Evolutionary conservation across 139 green algal genomes (phyloP).

Genomic region (Pleodorina starrii): DNA sequence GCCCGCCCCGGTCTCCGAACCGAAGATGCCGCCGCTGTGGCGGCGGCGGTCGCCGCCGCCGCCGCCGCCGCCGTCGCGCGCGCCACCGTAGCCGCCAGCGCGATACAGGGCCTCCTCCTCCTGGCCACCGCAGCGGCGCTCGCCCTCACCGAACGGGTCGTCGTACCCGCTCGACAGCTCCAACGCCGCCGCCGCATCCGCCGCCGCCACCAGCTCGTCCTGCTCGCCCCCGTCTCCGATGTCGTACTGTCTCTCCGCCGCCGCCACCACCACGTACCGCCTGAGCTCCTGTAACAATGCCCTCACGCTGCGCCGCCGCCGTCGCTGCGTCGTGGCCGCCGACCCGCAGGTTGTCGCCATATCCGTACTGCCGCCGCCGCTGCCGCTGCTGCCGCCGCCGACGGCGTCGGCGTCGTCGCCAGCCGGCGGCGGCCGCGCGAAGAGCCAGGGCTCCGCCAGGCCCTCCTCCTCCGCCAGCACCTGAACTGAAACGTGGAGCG

Average conservation of each 20-base stretch:
- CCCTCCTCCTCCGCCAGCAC: background rate
- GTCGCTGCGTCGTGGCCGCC: background rate
- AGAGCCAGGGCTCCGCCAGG: background rate
- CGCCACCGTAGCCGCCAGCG: background rate
- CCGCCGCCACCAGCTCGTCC: too few species aligned
- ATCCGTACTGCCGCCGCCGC: background rate
- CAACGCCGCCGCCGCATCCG: too few species aligned
- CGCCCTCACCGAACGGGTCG: too few species aligned
- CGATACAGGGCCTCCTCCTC: too few species aligned
- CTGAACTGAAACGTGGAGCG: background rate
- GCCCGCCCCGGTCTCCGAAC: too few species aligned
- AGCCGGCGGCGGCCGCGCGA: background rate
- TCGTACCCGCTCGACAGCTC: too few species aligned
- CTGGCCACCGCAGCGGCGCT: too few species aligned
- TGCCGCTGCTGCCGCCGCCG: background rate
- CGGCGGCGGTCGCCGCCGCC: background rate
- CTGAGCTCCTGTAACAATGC: background rate
- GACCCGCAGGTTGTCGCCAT: background rate
- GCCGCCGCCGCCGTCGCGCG: background rate
- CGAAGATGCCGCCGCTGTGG: background rate
- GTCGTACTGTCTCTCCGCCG: too few species aligned
- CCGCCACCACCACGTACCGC: slow-evolving; percentile 2
- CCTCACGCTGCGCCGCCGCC: background rate
- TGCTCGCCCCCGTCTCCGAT: too few species aligned
- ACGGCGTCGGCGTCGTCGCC: background rate